Percentiles rank a stretch among this genome's conserved stretches.
Conservation (phyloP, 352 stramenopile genomes). For the Phytophthora tentaculata region DNA sequence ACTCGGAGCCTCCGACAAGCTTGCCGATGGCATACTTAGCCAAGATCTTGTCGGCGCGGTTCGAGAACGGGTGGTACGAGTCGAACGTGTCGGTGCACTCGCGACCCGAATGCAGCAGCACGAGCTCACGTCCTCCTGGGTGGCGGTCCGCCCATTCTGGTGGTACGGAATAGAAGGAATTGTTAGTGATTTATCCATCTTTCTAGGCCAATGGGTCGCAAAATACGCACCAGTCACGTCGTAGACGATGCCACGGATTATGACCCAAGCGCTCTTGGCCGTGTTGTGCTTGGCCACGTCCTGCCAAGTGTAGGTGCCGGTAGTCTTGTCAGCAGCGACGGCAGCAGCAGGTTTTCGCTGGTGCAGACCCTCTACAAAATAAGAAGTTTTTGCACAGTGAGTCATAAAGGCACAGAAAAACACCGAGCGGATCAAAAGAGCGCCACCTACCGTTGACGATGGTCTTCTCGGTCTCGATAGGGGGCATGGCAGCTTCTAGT, state of each 20-base stretch:
- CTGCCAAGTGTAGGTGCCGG: slow-evolving; percentile 89
- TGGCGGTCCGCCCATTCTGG: slow-evolving; percentile 82
- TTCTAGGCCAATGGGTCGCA: background rate
- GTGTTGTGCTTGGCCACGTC: slow-evolving; percentile 97
- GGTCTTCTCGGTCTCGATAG: slow-evolving; percentile 40
- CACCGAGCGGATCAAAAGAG: background rate
- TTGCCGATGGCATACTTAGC: slow-evolving; percentile 88
- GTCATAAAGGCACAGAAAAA: background rate
- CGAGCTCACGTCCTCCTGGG: slow-evolving; percentile 82
- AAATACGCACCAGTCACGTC: slow-evolving; percentile 85
- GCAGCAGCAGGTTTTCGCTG: slow-evolving; percentile 56
- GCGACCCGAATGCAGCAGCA: slow-evolving; percentile 79
- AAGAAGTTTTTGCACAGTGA: background rate
- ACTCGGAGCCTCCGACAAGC: slow-evolving; percentile 82
- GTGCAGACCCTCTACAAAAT: slow-evolving; percentile 48
- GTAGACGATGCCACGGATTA: slow-evolving; percentile 94
- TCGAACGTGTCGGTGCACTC: slow-evolving; percentile 91
- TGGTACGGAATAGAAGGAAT: slow-evolving; percentile 18
- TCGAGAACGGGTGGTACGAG: slow-evolving; percentile 92
- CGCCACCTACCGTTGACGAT: slow-evolving; percentile 31
- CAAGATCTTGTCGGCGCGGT: slow-evolving; percentile 82
- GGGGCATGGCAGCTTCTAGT: slow-evolving; percentile 35
- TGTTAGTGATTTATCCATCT: background rate
- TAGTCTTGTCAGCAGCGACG: slow-evolving; percentile 17
- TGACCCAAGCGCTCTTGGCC: slow-evolving; percentile 96